Evolutionary conservation across 345 rosid species (phyloP), one percentile per base, ranked within the genome.

Genomic region (Corchorus capsularis): DNA sequence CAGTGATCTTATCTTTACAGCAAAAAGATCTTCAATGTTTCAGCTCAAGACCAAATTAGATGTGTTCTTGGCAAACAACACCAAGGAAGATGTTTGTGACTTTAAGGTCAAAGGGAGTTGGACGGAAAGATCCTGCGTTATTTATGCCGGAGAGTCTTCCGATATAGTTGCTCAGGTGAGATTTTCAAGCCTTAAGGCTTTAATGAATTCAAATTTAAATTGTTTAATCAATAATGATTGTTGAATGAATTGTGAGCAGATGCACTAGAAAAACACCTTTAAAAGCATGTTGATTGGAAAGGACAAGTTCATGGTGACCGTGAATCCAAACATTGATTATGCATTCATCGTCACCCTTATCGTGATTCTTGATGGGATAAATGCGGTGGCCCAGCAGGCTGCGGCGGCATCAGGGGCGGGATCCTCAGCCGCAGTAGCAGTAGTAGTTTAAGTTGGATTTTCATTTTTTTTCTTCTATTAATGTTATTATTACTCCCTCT

Each of bases 21-120:
- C 76, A 19, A 82, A 27, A 27, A 27, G 71, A 59, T 81, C 87
- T 13, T 81, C 87, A 3, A 47, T 77, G 74, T 39, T 87, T 41
- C 89, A 86, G 16, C 37, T 81, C 4, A 85, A 74, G 80, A 85
- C 90, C 64, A 74, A 63, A 16, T 73, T 87, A 0, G 85, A 86
- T 14, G 81, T 89, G 46, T 89, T 79, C 55, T 78, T 89, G 71
- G 89, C 86, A 22, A 61, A 52, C 1, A 89, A 89, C 61, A 80
- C 79, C 5, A 78, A 75, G 41, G 79, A 85, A 81, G 74, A 80
- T 0, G 43, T 77, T 50, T 78, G 80, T 5, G 90, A 87, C 77
- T 89, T 83, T 46, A 74, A 82, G 71, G 80, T 89, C 54, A 78
- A 87, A 74, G 90, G 89, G 53, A 85, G 81, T 60, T 82, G 86